A percentile compares a stretch with the other conserved stretches of the same genome.
Conservation (phyloP, 176 grass and related monocot genomes). For the Aegilops tauschii region DNA sequence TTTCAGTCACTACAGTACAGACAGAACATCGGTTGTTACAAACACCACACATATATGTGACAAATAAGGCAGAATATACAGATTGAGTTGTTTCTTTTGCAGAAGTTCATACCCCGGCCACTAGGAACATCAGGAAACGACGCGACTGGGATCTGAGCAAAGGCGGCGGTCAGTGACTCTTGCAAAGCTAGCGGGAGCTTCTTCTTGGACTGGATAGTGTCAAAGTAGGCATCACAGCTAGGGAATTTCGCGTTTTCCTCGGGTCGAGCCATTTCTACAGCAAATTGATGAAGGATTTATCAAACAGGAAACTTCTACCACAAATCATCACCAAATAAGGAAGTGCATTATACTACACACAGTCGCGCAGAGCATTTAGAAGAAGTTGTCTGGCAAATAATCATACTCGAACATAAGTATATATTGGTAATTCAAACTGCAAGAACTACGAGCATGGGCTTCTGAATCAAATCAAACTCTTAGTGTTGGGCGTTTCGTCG, state of each 20-base stretch:
- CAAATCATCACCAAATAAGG: background rate
- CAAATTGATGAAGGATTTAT: slow-evolving; percentile 6
- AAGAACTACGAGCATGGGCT: background rate
- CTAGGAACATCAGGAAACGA: slow-evolving; percentile 83
- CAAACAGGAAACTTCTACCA: background rate
- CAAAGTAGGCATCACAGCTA: slow-evolving; percentile 88
- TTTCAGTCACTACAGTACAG: no score
- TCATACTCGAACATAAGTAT: background rate
- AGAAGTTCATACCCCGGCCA: slow-evolving; percentile 56
- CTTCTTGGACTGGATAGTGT: slow-evolving; percentile 87
- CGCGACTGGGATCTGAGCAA: slow-evolving; percentile 69
- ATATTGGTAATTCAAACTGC: background rate
- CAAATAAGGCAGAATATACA: background rate
- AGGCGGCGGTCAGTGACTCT: slow-evolving; percentile 69
- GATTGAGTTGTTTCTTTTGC: background rate
- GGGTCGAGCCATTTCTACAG: slow-evolving; percentile 38
- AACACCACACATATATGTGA: background rate
- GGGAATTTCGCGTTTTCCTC: slow-evolving; percentile 37
- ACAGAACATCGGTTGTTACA: no score
- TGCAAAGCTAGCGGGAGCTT: slow-evolving; percentile 77
- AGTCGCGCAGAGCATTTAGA: background rate
- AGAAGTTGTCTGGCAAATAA: background rate
- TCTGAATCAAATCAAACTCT: background rate
- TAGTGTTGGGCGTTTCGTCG: background rate
- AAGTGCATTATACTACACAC: background rate